phyloP scores from a whole-genome alignment of 495 filamentous ascomycete genomes.

The Aspergillus ellipticus region DNA sequence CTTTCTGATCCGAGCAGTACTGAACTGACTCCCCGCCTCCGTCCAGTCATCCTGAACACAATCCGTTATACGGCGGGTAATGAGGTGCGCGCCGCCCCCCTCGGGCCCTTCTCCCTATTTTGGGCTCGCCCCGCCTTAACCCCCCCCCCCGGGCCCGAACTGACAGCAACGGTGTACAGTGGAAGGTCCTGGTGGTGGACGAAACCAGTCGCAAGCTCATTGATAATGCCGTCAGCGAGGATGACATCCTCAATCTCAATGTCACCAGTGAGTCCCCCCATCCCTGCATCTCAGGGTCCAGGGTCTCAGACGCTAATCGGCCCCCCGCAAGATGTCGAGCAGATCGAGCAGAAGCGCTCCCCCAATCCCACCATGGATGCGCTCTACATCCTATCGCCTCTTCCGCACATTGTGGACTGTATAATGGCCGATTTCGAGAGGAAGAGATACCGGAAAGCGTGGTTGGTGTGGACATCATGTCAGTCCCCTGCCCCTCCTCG shows the following conservation, averaged over 20 bases:
- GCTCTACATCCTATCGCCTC: constrained; percentile 82
- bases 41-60: constrained; percentile 56
- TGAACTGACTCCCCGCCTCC: not conserved
- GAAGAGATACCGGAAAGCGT: constrained; percentile 67
- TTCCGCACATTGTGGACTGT: constrained; percentile 85
- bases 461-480: constrained; percentile 84
- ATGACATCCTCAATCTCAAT: constrained; percentile 92
- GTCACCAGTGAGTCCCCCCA: constrained; percentile 70
- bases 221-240: constrained; percentile 83
- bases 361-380: constrained; percentile 86
- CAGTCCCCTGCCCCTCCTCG: constrained; percentile 23
- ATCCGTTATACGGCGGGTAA: constrained; percentile 55
- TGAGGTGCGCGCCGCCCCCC: constrained; percentile 46
- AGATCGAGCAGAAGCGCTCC: constrained; percentile 78
- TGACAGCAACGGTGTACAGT: constrained; percentile 52
- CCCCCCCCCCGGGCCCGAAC: constrained; percentile 25
- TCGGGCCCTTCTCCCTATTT: not conserved
- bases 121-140: constrained; percentile 11
- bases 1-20: not conserved
- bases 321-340: constrained; percentile 70
- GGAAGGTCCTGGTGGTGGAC: constrained; percentile 93
- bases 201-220: constrained; percentile 73
- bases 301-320: constrained; percentile 25
- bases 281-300: not conserved
- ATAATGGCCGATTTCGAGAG: constrained; percentile 87